Conservation (phyloP, 176 grass and related monocot species). For the Eragrostis curvula region DNA sequence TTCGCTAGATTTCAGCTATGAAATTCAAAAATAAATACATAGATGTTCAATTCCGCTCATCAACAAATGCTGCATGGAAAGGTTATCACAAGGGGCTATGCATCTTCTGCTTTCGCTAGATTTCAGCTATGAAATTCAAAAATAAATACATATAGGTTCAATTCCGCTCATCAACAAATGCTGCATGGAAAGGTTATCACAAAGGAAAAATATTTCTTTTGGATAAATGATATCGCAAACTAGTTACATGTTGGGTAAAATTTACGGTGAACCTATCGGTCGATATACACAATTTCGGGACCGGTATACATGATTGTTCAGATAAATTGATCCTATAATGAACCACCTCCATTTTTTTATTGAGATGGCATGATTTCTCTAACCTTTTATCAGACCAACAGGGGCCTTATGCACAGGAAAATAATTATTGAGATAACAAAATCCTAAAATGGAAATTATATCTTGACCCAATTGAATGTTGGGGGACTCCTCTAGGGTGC, state of each 20-base stretch:
- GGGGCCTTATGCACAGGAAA: conserved; percentile 57
- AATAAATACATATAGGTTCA: background rate
- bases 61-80: background rate
- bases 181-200: background rate
- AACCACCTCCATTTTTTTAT: conserved; percentile 50
- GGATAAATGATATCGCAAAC: conserved; percentile 28
- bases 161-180: background rate
- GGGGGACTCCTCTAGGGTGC: conserved; percentile 22
- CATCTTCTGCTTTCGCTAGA: background rate
- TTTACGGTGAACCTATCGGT: conserved; percentile 32
- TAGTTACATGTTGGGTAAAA: conserved; percentile 50
- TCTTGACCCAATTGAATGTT: conserved; percentile 30
- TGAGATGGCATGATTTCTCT: conserved; percentile 48
- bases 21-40: background rate
- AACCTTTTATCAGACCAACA: conserved; percentile 50
- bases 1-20: background rate
- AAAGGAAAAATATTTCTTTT: conserved; percentile 21
- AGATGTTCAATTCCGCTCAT: background rate
- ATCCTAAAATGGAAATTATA: conserved; percentile 54
- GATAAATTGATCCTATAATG: conserved; percentile 47
- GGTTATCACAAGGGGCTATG: background rate
- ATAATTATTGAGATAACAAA: conserved; percentile 46
- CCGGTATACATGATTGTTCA: conserved; percentile 41
- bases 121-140: background rate
- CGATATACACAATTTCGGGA: conserved; percentile 55